Base-by-base conservation (phyloP, 805 yeast genomes). In the Tetrapisispora pingtungensis region DNA sequence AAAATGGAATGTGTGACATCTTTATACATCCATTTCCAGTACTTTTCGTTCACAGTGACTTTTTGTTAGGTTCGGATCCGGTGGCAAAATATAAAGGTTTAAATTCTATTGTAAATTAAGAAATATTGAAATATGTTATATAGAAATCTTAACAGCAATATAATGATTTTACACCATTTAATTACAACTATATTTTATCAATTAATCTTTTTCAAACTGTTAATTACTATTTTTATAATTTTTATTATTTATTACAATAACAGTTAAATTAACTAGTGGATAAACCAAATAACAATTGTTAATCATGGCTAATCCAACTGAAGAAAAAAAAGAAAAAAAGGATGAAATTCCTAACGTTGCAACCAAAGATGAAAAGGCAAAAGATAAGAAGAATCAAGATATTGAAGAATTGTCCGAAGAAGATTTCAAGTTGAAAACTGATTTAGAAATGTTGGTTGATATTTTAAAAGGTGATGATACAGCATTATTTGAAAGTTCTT, bases 401-500 rank as follows among this genome's bases (percentile, higher is more conserved):
- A 54, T 58, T 33, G 96, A 88, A 61, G 96, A 88, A 61, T 74
- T 93, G 47, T 82, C 88, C 26, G 97, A 89, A 64, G 97, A 90
- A 64, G 98, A 93, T 65, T 82, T 78, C 54, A 84, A 82, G 60
- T 74, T 93, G 53, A 89, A 93, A 61, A 77, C 75, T 41, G 95
- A 88, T 58, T 75, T 93, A 57, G 97, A 89, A 56, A 67, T 78
- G 72, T 72, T 93, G 33, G 97, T 88, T 10, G 94, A 87, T 63
- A 75, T 86, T 43, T 69, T 93, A 49, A 67, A 67, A 48, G 88
- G 80, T 50, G 62, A 76, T 2, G 71, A 73, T 47, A 55, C 50
- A 3, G 40, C 54, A 1, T 46, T 77, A 18, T 84, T 85, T 59
- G 66, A 66, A 31, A 67, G 77, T 12, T 74, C 87, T n/a, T 72